phyloP scores from a whole-genome alignment of 2,329 filamentous ascomycete species.

The Thelonectria discophora region DNA sequence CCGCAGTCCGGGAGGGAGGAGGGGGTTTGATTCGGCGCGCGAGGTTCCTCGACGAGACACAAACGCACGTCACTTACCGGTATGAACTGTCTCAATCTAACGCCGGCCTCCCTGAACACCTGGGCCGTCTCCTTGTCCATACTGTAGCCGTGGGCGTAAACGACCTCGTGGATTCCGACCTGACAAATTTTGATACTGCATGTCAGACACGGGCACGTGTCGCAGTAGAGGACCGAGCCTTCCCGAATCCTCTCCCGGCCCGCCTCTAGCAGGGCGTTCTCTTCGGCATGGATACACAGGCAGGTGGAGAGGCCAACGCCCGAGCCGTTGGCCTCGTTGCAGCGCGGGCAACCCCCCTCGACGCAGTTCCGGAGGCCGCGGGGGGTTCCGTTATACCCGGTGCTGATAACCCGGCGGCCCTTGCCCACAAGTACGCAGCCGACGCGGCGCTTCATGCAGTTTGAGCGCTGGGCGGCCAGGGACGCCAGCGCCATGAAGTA shows the following conservation, averaged over 20 bases:
- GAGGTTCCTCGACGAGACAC: constrained; percentile 22
- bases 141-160: constrained; percentile 92
- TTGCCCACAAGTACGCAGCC: constrained; percentile 88
- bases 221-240: constrained; percentile 87
- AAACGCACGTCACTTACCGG: constrained; percentile 66
- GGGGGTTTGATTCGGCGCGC: constrained; percentile 6
- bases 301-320: constrained; percentile 85
- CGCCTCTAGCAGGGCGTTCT: constrained; percentile 95
- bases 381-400: constrained; percentile 98
- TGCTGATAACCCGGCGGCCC: constrained; percentile 87
- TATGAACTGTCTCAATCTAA: constrained; percentile 86
- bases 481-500: constrained; percentile 99
- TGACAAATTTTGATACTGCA: constrained; percentile 99
- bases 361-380: constrained; percentile 88
- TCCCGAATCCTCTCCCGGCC: constrained; percentile 88
- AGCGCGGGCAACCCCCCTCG: constrained; percentile 88
- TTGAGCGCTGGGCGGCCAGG: constrained; percentile 87
- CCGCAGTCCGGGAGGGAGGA: constrained; percentile 10
- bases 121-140: constrained; percentile 88
- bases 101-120: constrained; percentile 84
- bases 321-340: constrained; percentile 76
- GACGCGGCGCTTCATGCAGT: constrained; percentile 98
- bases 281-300: constrained; percentile 96
- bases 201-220: constrained; percentile 95
- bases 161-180: constrained; percentile 93